Conservation (phyloP, 495 filamentous ascomycete species). For the Penicillium cinerascens region DNA sequence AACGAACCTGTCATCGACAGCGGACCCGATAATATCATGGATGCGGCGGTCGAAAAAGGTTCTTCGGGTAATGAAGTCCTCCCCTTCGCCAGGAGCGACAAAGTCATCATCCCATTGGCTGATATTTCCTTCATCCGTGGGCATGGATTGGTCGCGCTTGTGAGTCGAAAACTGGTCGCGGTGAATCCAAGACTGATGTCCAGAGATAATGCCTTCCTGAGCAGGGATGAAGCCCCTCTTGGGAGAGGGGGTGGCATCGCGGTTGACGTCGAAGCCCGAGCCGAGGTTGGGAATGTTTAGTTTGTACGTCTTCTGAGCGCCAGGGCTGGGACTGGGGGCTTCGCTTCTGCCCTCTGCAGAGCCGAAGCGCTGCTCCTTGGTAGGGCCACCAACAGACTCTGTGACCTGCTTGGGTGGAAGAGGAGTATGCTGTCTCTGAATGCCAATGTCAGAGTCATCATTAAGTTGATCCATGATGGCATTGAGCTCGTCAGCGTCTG, state of each 20-base stretch:
- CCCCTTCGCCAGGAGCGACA: slow-evolving; percentile 78
- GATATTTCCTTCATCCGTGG: slow-evolving; percentile 53
- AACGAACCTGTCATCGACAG: slow-evolving; percentile 69
- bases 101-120: slow-evolving; percentile 91
- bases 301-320: slow-evolving; percentile 46
- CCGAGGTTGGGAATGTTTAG: slow-evolving; percentile 44
- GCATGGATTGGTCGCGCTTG: background rate
- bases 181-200: slow-evolving; percentile 44
- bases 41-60: slow-evolving; percentile 86
- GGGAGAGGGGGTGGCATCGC: slow-evolving; percentile 38
- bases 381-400: slow-evolving; percentile 42
- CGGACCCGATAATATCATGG: slow-evolving; percentile 73
- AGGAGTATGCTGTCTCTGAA: slow-evolving; percentile 57
- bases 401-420: slow-evolving; percentile 16
- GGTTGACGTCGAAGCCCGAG: slow-evolving; percentile 38
- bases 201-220: slow-evolving; percentile 34
- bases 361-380: slow-evolving; percentile 54
- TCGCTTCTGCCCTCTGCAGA: slow-evolving; percentile 61
- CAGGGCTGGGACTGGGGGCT: slow-evolving; percentile 72
- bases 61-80: slow-evolving; percentile 69
- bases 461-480: slow-evolving; percentile 81
- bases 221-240: slow-evolving; percentile 27
- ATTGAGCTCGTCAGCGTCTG: slow-evolving; percentile 77
- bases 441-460: slow-evolving; percentile 62
- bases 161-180: background rate